Evolutionary conservation across 2,329 filamentous ascomycete genomes (phyloP).

Genomic region (Beauveria australis): DNA sequence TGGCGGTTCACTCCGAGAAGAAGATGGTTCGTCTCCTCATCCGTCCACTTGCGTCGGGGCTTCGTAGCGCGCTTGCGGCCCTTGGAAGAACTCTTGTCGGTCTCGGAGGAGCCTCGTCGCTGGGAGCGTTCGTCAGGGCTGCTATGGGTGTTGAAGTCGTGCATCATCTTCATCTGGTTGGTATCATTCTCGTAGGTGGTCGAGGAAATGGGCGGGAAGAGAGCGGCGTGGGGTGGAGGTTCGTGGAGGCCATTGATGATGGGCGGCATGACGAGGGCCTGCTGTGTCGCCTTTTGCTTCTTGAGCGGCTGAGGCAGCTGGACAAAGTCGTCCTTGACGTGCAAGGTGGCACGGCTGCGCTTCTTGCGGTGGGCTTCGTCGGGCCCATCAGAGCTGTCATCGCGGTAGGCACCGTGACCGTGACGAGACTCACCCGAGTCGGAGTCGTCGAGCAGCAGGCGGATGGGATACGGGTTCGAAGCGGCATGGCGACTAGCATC

Average conservation of each 20-base stretch:
- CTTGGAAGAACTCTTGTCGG: constrained; percentile 28
- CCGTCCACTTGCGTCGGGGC: constrained; percentile 54
- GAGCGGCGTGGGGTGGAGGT: constrained; percentile 50
- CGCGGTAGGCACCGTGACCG: constrained; percentile 36
- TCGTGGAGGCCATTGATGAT: constrained; percentile 59
- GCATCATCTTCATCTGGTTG: constrained; percentile 28
- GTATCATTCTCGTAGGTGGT: constrained; percentile 43
- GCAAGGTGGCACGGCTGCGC: constrained; percentile 34
- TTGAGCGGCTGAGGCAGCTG: constrained; percentile 57
- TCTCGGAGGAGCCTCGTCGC: constrained; percentile 20
- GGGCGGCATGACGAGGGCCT: constrained; percentile 48
- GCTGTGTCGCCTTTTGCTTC: constrained; percentile 53
- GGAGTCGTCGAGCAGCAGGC: constrained; percentile 32
- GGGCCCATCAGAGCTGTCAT: constrained; percentile 32
- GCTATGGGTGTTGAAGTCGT: constrained; percentile 34
- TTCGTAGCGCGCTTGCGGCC: constrained; percentile 47
- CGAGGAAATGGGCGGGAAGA: constrained; percentile 57
- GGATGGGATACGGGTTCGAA: constrained; percentile 27
- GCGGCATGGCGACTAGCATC: constrained; percentile 28
- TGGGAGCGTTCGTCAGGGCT: constrained; percentile 19
- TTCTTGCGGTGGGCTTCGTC: constrained; percentile 47
- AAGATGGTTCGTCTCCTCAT: constrained; percentile 56
- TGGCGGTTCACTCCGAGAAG: constrained; percentile 53
- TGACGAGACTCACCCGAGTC: constrained; percentile 32
- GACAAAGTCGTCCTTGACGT: constrained; percentile 52